These are phyloP conservation scores for Fomitopsis serialis DNA, from an alignment of 768 basidiomycete species.

Conservation along the genomic window DNA sequence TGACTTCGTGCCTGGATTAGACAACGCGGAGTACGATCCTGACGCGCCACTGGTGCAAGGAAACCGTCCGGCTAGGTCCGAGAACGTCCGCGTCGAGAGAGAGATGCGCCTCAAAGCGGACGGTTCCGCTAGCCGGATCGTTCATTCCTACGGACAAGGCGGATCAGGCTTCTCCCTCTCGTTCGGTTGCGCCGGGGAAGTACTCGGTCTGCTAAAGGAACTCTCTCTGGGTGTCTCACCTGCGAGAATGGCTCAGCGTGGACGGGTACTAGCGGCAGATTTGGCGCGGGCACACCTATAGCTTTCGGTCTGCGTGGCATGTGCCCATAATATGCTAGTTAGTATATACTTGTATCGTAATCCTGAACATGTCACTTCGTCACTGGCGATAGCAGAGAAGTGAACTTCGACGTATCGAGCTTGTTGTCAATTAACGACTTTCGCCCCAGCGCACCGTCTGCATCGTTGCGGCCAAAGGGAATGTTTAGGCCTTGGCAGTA, in stretches of 20 bases:
- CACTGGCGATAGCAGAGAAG: too few relatives aligned
- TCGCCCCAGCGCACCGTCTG: too few relatives aligned
- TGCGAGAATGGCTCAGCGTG: not conserved
- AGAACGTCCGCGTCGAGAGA: slow-evolving; percentile 16
- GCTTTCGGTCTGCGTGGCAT: too few relatives aligned
- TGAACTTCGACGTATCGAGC: too few relatives aligned
- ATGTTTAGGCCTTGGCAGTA: too few relatives aligned
- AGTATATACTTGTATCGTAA: too few relatives aligned
- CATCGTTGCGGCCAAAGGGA: too few relatives aligned
- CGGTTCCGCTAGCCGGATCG: slow-evolving; percentile 11
- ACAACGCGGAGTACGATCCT: slow-evolving; percentile 11
- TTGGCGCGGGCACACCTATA: too few relatives aligned
- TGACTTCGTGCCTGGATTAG: slow-evolving; percentile 14
- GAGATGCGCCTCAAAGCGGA: slow-evolving; percentile 1
- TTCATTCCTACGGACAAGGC: slow-evolving; percentile 20
- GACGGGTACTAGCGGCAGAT: too few relatives aligned
- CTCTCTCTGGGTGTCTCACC: slow-evolving; percentile 9
- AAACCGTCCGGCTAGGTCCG: slow-evolving; percentile 10
- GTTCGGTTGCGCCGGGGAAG: slow-evolving; percentile 20
- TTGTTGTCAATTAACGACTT: too few relatives aligned
- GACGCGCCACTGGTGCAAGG: slow-evolving; percentile 15
- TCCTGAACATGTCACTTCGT: too few relatives aligned
- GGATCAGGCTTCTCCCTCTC: slow-evolving; percentile 17
- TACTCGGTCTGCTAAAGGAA: slow-evolving; percentile 14
- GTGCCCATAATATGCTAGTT: too few relatives aligned